Percentiles rank a stretch among this genome's conserved stretches.
Conservation (phyloP, 805 yeast genomes). For the Starmerella gropengiesseri region DNA sequence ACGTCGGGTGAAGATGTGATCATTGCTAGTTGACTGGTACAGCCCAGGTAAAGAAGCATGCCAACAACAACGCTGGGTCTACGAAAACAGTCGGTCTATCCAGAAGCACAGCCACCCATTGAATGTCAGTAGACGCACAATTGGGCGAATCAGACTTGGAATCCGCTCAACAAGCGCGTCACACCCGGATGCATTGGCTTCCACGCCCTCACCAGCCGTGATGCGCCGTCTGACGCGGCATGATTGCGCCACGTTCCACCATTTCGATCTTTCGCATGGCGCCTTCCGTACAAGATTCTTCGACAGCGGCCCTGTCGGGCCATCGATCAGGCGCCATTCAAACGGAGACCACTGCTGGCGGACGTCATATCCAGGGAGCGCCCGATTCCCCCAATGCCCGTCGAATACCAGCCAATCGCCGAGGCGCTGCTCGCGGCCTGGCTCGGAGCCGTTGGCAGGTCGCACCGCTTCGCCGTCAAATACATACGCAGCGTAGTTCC, state of each 20-base stretch:
- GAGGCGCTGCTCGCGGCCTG: constrained; percentile 43
- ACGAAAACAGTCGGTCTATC: constrained; percentile 43
- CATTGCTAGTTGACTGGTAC: too few relatives aligned
- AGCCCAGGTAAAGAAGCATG: too few relatives aligned
- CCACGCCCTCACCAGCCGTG: constrained; percentile 79
- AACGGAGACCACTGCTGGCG: constrained; percentile 81
- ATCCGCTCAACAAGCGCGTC: constrained; percentile 14
- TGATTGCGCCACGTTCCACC: constrained; percentile 85
- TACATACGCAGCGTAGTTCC: constrained; percentile 71
- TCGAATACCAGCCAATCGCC: constrained; percentile 69
- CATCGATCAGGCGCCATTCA: constrained; percentile 84
- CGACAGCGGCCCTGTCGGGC: constrained; percentile 81
- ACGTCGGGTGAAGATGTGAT: too few relatives aligned
- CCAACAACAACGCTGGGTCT: too few relatives aligned
- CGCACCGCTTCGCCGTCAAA: constrained; percentile 49
- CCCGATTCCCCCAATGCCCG: constrained; percentile 89
- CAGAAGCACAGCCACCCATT: constrained; percentile 46
- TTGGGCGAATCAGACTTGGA: constrained; percentile 17
- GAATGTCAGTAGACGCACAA: constrained; percentile 2
- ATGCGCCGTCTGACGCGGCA: constrained; percentile 68
- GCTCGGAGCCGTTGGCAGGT: constrained; percentile 33
- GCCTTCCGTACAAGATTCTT: constrained; percentile 60
- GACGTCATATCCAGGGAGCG: constrained; percentile 53
- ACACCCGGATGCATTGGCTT: constrained; percentile 28
- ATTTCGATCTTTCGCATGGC: constrained; percentile 74